Percentiles rank a stretch among this genome's conserved stretches.
These are phyloP conservation scores for Neurospora discreta DNA, from an alignment of 495 filamentous ascomycete genomes.

Conservation along the genomic window DNA sequence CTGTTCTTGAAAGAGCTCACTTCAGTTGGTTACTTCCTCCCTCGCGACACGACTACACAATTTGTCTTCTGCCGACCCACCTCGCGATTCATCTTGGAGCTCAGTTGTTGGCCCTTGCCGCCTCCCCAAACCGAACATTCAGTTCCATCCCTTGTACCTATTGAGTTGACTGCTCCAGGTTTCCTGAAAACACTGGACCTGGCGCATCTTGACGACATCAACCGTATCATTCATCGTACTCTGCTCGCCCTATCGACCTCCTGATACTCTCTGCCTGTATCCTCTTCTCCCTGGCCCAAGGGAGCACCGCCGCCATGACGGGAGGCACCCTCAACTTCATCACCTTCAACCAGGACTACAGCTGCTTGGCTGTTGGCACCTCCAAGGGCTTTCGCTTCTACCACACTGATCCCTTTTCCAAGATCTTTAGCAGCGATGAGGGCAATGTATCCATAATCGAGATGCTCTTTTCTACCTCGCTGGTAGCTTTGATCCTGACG, in stretches of 20 bases:
- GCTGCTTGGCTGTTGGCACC: constrained; percentile 87
- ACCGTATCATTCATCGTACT: neutral
- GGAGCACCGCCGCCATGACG: constrained; percentile 24
- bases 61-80: neutral
- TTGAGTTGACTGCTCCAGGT: neutral
- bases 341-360: constrained; percentile 98
- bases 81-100: neutral
- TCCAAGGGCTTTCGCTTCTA: constrained; percentile 90
- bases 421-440: constrained; percentile 85
- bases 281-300: neutral
- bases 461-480: constrained; percentile 98
- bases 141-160: neutral
- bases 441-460: constrained; percentile 90
- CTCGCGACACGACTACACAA: neutral
- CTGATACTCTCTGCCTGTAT: neutral
- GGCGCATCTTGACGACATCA: neutral
- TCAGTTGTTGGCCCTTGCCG: neutral
- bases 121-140: neutral
- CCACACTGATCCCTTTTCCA: constrained; percentile 88
- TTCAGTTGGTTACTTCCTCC: neutral
- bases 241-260: neutral
- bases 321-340: constrained; percentile 82
- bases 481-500: constrained; percentile 84
- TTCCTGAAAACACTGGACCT: neutral
- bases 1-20: neutral